Base-by-base conservation (phyloP, 257 asterid genomes). In the Echites panduratus region DNA sequence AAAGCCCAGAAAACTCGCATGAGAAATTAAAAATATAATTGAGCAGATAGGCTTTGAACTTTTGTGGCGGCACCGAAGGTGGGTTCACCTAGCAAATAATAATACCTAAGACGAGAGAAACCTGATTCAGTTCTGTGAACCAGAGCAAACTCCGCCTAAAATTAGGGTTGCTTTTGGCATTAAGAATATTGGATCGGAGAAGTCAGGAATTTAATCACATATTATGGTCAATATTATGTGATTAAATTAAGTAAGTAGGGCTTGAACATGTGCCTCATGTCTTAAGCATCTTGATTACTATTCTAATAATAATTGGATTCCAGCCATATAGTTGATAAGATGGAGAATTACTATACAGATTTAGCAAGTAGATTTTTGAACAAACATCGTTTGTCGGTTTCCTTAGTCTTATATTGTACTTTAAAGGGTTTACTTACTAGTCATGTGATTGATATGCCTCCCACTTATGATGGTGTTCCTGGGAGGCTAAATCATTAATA, bases 141-240 rank as follows among this genome's bases (percentile, higher is more conserved):
- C 48, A 32, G 59, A 73, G 71, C 64, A 73, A 73, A 73, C 41
- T 41, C 70, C 44, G 65, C 70, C 79, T 57, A 53, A 40, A 75
- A 32, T 24, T 59, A 14, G 70, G 79, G 79, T 29, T 58, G 53
- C 47, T 58, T 67, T 48, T 47, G 73, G 73, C 58, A 69, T 50
- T 54, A 54, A 59, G 68, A 32, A 3, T 32, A 67, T 20, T 61
- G 7, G 53, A 22, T n/a, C 17, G 56, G 32, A 40, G 32, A 17
- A 63, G 12, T 12, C 26, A 4, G 16, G 9, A 8, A 14, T n/a
- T 68, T 35, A 29, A 70, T 54, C n/a, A 32, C 35, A 20, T 20
- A 49, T 14, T 16, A 70, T 38, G 66, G n/a, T 54, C 53, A 11
- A 49, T 40, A 11, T n/a, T n/a, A n/a, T 13, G 19, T 16, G 5